Base-by-base conservation (phyloP, 352 stramenopile species). In the Globisporangium okanoganense region DNA sequence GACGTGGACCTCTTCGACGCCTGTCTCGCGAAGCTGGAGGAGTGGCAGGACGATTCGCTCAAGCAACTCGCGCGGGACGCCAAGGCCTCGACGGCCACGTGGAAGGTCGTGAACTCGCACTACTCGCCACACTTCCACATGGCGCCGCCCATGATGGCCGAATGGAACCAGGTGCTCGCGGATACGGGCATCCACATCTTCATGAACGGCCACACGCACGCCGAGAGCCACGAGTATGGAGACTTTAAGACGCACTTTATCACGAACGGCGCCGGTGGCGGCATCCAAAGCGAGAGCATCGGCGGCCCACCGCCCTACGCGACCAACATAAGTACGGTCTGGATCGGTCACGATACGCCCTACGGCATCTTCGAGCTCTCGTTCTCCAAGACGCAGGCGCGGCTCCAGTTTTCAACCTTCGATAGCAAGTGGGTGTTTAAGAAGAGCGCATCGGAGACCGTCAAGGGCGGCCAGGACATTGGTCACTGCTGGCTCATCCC, bases 91-190 rank as follows among this genome's bases (percentile, higher is more conserved):
- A 84, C 63, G 0, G 81, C 81, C 5, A 87, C 76, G 25, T 90
- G 78, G 76, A 90, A 90, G 62, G 55, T 88, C 56, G 76, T 90
- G 44, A 88, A 88, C 58, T 81, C 81, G n/a, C 78, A 90, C 67
- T 88, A 90, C 67, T 87, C 77, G 20, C 81, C 81, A 29, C 76
- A 87, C 58, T 87, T 86, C 47, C 80, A 90, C 74, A 88, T 90
- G 78, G 63, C 66, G 9, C 82, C 79, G 27, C 58, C 65, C n/a
- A 82, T 87, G 72, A 89, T 89, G 77, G 58, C 69, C 20, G 71
- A 87, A 36, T 83, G 84, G 71, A 86, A 87, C 57, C 47, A 72
- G 1, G 75, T 85, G 70, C 60, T 88, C 7, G 58, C 69, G 10
- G 75, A 71, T 27, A 70, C 64, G 31, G 71, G 69, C 57, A 66